A percentile compares a stretch with the other conserved stretches of the same genome.
phyloP scores from a whole-genome alignment of 345 rosid genomes.

The Eucalyptus caleyi region DNA sequence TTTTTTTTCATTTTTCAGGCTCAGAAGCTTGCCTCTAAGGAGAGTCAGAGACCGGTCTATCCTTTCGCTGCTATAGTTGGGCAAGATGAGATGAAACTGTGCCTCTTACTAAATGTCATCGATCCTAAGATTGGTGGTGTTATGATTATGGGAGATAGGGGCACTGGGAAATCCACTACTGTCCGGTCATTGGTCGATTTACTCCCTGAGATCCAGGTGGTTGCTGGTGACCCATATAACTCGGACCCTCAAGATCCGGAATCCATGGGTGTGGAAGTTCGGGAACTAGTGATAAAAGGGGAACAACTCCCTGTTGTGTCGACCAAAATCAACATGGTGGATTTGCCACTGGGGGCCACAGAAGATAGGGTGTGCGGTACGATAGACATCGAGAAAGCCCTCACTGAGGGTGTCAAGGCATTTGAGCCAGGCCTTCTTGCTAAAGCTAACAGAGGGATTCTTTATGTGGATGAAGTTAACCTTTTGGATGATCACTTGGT shows the following conservation, averaged over 20 bases:
- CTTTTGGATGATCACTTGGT: conserved; percentile 95
- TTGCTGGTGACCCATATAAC: conserved; percentile 82
- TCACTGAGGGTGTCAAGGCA: conserved; percentile 92
- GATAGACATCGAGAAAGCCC: conserved; percentile 90
- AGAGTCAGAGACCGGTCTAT: conserved; percentile 76
- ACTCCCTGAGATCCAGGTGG: conserved; percentile 71
- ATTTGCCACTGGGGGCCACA: conserved; percentile 94
- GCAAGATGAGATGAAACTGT: conserved; percentile 95
- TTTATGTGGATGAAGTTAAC: conserved; percentile 94
- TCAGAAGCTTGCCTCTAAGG: conserved; percentile 41
- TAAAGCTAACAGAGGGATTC: conserved; percentile 94
- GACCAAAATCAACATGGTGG: conserved; percentile 89
- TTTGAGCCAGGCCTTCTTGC: conserved; percentile 98
- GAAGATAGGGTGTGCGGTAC: conserved; percentile 99
- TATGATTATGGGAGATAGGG: conserved; percentile 97
- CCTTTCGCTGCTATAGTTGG: conserved; percentile 96
- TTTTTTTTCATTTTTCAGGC: conserved; percentile 15
- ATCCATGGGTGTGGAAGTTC: conserved; percentile 84
- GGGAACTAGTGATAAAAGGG: conserved; percentile 50
- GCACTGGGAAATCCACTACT: conserved; percentile 84
- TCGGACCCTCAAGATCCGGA: conserved; percentile 92
- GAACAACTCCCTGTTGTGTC: conserved; percentile 27
- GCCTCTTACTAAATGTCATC: conserved; percentile 82
- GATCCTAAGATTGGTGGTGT: conserved; percentile 98
- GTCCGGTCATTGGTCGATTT: conserved; percentile 90